Conservation (phyloP, 306 rosid species). For the Hippophae tibetana region DNA sequence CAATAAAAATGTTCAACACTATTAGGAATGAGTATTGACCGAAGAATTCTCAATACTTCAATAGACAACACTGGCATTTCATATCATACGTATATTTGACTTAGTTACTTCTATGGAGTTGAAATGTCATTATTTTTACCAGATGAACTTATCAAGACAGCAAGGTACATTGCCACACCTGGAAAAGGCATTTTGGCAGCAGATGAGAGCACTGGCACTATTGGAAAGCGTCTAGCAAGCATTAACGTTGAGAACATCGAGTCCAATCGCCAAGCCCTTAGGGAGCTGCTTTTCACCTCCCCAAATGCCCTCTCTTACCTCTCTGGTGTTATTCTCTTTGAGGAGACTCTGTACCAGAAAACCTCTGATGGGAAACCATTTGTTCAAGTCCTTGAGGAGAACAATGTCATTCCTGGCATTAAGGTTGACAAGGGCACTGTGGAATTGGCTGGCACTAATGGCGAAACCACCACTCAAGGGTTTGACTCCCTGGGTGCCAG, state of each 20-base stretch:
- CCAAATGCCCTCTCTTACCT: slow-evolving; percentile 65
- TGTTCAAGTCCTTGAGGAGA: slow-evolving; percentile 57
- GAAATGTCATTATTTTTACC: background rate
- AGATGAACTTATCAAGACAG: slow-evolving; percentile 82
- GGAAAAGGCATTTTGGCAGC: slow-evolving; percentile 92
- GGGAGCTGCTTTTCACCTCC: slow-evolving; percentile 79
- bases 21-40: too few species aligned
- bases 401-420: slow-evolving; percentile 79
- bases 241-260: slow-evolving; percentile 79
- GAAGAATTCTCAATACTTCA: too few species aligned
- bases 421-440: slow-evolving; percentile 96
- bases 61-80: too few species aligned
- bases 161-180: slow-evolving; percentile 75
- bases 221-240: slow-evolving; percentile 80
- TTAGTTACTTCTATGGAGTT: too few species aligned
- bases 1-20: too few species aligned
- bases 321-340: slow-evolving; percentile 85
- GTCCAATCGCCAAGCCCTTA: slow-evolving; percentile 76
- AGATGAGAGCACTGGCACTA: slow-evolving; percentile 91
- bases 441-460: slow-evolving; percentile 74
- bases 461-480: slow-evolving; percentile 88
- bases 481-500: slow-evolving; percentile 69
- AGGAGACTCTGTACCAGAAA: slow-evolving; percentile 80
- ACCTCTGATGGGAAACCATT: slow-evolving; percentile 69
- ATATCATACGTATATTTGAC: too few species aligned